Evolutionary conservation across 495 filamentous ascomycete species (phyloP).

Genomic region (Cryomyces antarcticus): DNA sequence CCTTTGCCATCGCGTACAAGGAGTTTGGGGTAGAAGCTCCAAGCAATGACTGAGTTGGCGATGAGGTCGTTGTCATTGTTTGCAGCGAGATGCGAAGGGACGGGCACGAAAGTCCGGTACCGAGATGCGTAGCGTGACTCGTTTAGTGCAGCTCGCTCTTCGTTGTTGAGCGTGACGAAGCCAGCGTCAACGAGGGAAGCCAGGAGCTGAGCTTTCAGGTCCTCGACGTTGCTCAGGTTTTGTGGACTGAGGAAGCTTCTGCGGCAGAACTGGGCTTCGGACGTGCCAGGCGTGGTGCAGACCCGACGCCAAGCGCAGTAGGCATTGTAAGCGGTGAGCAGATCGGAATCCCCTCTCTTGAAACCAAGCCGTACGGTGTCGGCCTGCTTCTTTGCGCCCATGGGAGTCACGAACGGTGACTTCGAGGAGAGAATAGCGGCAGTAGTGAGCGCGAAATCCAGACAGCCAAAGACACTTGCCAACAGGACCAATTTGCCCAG

Average conservation of each 20-base stretch:
- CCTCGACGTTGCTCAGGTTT: constrained; percentile 75
- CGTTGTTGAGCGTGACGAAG: constrained; percentile 47
- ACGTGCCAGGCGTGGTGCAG: constrained; percentile 39
- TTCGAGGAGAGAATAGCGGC: constrained; percentile 88
- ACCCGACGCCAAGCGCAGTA: constrained; percentile 73
- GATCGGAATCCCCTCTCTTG: constrained; percentile 71
- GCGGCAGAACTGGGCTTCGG: constrained; percentile 70
- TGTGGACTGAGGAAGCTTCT: constrained; percentile 78
- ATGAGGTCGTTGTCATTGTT: constrained; percentile 64
- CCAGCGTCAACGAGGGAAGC: constrained; percentile 65
- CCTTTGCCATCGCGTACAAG: constrained; percentile 71
- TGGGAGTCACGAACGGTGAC: constrained; percentile 72
- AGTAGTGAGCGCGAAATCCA: constrained; percentile 76
- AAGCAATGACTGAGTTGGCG: constrained; percentile 60
- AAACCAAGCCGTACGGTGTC: constrained; percentile 58
- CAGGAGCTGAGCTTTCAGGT: constrained; percentile 77
- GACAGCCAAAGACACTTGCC: constrained; percentile 64
- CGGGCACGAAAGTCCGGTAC: constrained; percentile 54
- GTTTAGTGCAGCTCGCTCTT: constrained; percentile 46
- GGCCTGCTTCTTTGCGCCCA: constrained; percentile 63
- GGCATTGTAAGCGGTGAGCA: constrained; percentile 81
- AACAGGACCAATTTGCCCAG: constrained; percentile 81
- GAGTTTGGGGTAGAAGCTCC: constrained; percentile 90
- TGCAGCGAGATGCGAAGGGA: constrained; percentile 49
- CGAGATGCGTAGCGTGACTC: constrained; percentile 34